Base-by-base conservation (phyloP, 306 rosid genomes). In the Lathyrus tuberosus region DNA sequence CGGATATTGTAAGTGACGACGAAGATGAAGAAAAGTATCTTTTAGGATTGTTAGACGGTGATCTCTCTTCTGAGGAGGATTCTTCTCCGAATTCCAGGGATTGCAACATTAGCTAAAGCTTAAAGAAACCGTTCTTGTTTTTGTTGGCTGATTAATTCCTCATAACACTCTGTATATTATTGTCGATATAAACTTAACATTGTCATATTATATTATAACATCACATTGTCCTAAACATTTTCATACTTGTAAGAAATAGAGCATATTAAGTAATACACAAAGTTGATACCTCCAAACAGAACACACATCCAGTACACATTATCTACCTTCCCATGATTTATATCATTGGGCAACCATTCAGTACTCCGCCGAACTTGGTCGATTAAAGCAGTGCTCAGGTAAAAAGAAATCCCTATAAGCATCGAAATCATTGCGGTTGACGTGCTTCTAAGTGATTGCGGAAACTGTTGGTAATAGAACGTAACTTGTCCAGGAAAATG, bases 401-500 rank as follows among this genome's bases (percentile, higher is more conserved):
- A 90, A 77, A 53, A 84, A 0, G 85, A 5, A 10, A 86, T 77
- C 5, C 81, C 95, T 4, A 86, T 20, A 3, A 86, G 7, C 72
- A 84, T 0, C 0, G 88, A 76, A 3, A 86, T 79, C 91, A 88
- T 79, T 4, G 97, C 82, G 0, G 87, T 88, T 5, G 92, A 81
- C 8, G 91, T 86, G 66, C 76, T 88, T 42, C 54, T 11, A 2
- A 88, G 48, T 11, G 95, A 76, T 15, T 26, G 18, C 0, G 88
- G 90, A 64, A 90, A 86, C 51, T 90, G 84, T 57, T 90, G 92
- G 47, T 84, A 91, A 40, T 83, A 91, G 26, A 91, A 74, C 35
- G 85, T 70, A 69, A 84, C 89, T 66, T 86, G 95, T 24, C 78
- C 90, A 1, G 87, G 95, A 62, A 84, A 83, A 66, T 86, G 92